Evolutionary conservation across 495 filamentous ascomycete genomes (phyloP).

Genomic region (Penicilliopsis zonata): DNA sequence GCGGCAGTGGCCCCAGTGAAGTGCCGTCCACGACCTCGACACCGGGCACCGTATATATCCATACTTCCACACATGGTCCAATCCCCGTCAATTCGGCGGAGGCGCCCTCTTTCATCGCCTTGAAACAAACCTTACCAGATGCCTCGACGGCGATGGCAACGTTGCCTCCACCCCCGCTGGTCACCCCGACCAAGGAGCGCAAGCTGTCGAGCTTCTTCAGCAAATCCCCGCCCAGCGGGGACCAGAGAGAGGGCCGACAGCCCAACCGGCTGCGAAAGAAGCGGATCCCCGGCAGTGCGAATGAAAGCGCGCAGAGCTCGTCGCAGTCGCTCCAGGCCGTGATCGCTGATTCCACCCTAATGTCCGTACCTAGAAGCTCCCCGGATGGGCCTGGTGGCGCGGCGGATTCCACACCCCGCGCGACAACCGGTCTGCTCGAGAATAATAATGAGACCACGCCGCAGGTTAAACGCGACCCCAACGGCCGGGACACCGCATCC

Average conservation of each 20-base stretch:
- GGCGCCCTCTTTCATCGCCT: slow-evolving; percentile 20
- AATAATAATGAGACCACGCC: slow-evolving; percentile 7
- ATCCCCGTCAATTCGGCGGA: slow-evolving; percentile 12
- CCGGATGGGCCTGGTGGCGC: slow-evolving; percentile 11
- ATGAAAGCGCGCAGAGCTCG: slow-evolving; percentile 78
- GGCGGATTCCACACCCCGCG: slow-evolving; percentile 22
- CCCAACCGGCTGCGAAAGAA: slow-evolving; percentile 84
- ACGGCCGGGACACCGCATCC: slow-evolving; percentile 6
- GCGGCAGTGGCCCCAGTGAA: too few relatives aligned
- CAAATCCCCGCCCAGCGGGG: slow-evolving; percentile 47
- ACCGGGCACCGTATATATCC: slow-evolving; percentile 13
- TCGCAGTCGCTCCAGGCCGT: slow-evolving; percentile 52
- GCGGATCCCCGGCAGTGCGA: slow-evolving; percentile 56
- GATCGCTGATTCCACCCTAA: slow-evolving; percentile 14
- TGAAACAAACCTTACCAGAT: slow-evolving; percentile 32
- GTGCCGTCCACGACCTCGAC: slow-evolving; percentile 3
- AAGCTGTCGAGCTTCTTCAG: slow-evolving; percentile 57
- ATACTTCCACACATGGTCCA: slow-evolving; percentile 28
- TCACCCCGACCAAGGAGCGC: slow-evolving; percentile 59
- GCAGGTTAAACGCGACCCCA: not conserved
- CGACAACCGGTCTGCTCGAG: slow-evolving; percentile 12
- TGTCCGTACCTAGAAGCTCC: slow-evolving; percentile 8
- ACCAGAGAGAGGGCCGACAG: slow-evolving; percentile 46
- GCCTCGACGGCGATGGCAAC: too few relatives aligned
- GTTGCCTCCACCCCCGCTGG: slow-evolving; percentile 27